These are phyloP conservation scores for Vachellia pachyceras DNA, from an alignment of 306 rosid species.

Conservation along the genomic window DNA sequence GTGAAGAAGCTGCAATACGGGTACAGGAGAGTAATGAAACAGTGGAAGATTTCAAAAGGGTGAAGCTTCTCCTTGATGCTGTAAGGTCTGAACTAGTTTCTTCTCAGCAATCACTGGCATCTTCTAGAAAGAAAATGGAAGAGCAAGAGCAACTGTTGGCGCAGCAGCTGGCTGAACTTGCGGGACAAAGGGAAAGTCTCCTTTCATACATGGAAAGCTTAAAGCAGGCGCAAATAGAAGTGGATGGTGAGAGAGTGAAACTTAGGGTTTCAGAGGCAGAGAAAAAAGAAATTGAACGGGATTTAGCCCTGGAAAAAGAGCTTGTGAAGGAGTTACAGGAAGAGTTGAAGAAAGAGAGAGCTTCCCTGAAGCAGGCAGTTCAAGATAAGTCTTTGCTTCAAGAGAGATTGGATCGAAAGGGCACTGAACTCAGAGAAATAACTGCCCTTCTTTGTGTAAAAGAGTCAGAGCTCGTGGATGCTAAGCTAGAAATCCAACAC, in stretches of 20 bases:
- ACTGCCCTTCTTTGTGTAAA: slow-evolving; percentile 60
- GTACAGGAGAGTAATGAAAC: slow-evolving; percentile 60
- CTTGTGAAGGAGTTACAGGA: slow-evolving; percentile 63
- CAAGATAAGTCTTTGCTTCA: slow-evolving; percentile 62
- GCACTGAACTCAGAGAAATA: slow-evolving; percentile 52
- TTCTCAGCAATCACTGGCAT: slow-evolving; percentile 78
- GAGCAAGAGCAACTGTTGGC: slow-evolving; percentile 72
- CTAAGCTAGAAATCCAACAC: slow-evolving; percentile 82
- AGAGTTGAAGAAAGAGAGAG: slow-evolving; percentile 69
- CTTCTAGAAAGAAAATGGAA: slow-evolving; percentile 73
- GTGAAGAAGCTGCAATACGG: slow-evolving; percentile 59
- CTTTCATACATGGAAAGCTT: slow-evolving; percentile 65
- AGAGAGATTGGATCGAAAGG: slow-evolving; percentile 57
- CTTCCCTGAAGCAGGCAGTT: slow-evolving; percentile 66
- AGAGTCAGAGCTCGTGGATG: slow-evolving; percentile 74
- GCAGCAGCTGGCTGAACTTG: slow-evolving; percentile 68
- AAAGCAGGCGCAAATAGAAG: slow-evolving; percentile 74
- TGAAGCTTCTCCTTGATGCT: slow-evolving; percentile 72
- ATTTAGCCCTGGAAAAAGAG: slow-evolving; percentile 64
- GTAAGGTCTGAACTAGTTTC: slow-evolving; percentile 84
- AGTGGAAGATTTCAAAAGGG: slow-evolving; percentile 65
- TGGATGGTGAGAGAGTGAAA: slow-evolving; percentile 75
- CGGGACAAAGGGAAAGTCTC: slow-evolving; percentile 67
- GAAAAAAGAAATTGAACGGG: slow-evolving; percentile 70
- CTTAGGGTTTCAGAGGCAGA: slow-evolving; percentile 63